Evolutionary conservation across 2,329 filamentous ascomycete genomes (phyloP), one percentile per base, ranked within the genome.

Genomic region (Epichloe amarillans): DNA sequence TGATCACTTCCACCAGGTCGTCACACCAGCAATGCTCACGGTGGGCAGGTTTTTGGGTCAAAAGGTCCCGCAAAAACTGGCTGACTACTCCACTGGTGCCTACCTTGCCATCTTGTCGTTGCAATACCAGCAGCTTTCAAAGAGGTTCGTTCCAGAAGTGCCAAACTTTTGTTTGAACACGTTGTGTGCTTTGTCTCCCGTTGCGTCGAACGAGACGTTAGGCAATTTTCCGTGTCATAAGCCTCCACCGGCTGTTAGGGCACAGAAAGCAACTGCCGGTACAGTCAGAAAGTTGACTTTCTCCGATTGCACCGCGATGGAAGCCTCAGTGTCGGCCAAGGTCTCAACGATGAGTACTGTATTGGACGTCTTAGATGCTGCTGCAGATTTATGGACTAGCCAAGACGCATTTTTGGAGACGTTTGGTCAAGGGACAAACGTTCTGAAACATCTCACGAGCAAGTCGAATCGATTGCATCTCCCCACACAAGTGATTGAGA

Each of bases 1-100:
- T 0, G 93, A 98, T 67, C 90, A 97, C 68, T 98, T 97, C 67
- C 93, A 98, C 61, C 85, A 93, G 59, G 88, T 97, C 37, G 85
- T 88, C 40, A 98, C 93, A 2, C 93, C 93, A 2, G 86, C 91
- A 0, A 85, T 88, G 67, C 79, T 96, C 5, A 78, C 83, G n/a
- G 87, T 97, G 66, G 79, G 79, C 12, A 81, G 88, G 50, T 96
- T 86, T 67, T 75, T 98, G 26, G 88, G 85, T 1, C 82, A 95
- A 58, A 88, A 82, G 51, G 74, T 83, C 0, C 82, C 88, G 0
- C 73, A 79, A 42, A 42, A 70, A 7, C 66, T 88, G 4, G 69
- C 75, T 7, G 86, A 93, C 57, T 78, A 87, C 53, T 77, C 80
- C 3, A 82, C 75, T 3, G 93, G 93, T 11, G 79, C 82, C 8